Evolutionary conservation across 805 yeast species (phyloP).

Genomic region (Myxozyma melibiosi): DNA sequence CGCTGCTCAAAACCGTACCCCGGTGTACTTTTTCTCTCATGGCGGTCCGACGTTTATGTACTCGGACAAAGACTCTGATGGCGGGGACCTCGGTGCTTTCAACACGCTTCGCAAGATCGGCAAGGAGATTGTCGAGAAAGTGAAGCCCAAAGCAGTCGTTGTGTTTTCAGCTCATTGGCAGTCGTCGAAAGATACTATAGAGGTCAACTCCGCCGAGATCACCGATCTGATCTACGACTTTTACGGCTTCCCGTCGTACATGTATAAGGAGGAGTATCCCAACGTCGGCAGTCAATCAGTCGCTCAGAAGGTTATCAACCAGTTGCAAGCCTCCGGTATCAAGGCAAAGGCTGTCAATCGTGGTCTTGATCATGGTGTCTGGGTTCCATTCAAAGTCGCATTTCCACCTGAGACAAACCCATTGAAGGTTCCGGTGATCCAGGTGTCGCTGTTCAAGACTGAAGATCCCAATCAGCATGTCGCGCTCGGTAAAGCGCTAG

Average conservation of each 20-base stretch:
- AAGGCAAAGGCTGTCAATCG: slow-evolving; percentile 50
- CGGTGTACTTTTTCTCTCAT: slow-evolving; percentile 73
- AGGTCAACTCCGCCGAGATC: slow-evolving; percentile 43
- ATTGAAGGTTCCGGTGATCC: slow-evolving; percentile 47
- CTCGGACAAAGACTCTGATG: slow-evolving; percentile 45
- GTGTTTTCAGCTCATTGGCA: slow-evolving; percentile 83
- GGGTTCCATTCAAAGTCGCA: slow-evolving; percentile 54
- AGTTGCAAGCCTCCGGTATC: slow-evolving; percentile 50
- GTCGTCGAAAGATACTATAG: slow-evolving; percentile 28
- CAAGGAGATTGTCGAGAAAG: slow-evolving; percentile 46
- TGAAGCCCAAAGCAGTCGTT: slow-evolving; percentile 67
- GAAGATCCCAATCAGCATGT: slow-evolving; percentile 48
- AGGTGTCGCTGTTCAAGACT: slow-evolving; percentile 44
- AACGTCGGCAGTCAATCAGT: slow-evolving; percentile 49
- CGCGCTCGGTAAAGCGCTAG: slow-evolving; percentile 59
- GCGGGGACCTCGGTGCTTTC: slow-evolving; percentile 63
- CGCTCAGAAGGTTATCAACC: slow-evolving; percentile 50
- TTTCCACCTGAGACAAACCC: slow-evolving; percentile 36
- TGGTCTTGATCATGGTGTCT: slow-evolving; percentile 81
- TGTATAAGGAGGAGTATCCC: slow-evolving; percentile 66
- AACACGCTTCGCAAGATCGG: slow-evolving; percentile 56
- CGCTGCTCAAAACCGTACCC: slow-evolving; percentile 39
- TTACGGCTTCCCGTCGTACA: slow-evolving; percentile 66
- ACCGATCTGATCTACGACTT: slow-evolving; percentile 72
- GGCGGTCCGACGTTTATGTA: slow-evolving; percentile 84